These are phyloP conservation scores for Beauveria medogensis DNA, from an alignment of 2,329 filamentous ascomycete genomes.

Conservation along the genomic window DNA sequence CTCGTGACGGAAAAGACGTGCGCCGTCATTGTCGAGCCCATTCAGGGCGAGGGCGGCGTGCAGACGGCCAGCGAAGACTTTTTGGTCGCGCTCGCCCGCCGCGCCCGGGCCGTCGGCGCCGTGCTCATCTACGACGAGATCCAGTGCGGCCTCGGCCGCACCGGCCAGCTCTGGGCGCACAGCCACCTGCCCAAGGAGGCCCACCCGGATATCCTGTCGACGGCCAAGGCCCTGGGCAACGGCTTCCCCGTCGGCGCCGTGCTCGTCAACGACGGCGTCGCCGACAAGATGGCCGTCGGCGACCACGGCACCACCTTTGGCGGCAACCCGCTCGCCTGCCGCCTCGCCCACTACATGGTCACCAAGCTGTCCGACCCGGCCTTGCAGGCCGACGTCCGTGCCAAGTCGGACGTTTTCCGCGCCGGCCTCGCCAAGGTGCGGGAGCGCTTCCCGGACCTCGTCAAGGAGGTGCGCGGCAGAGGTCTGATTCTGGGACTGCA, in stretches of 20 bases:
- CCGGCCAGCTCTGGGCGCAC: constrained; percentile 88
- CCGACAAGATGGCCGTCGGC: constrained; percentile 43
- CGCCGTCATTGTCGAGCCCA: constrained; percentile 92
- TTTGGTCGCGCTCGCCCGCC: constrained; percentile 69
- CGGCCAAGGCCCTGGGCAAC: constrained; percentile 92
- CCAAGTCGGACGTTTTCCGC: constrained; percentile 51
- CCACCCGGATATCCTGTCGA: constrained; percentile 89
- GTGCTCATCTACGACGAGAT: constrained; percentile 95
- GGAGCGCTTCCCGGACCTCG: constrained; percentile 53
- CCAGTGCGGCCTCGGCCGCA: constrained; percentile 84
- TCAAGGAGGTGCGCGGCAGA: constrained; percentile 72
- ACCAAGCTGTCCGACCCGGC: constrained; percentile 61
- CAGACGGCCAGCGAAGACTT: constrained; percentile 78
- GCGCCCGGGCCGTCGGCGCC: constrained; percentile 80
- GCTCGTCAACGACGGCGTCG: constrained; percentile 32
- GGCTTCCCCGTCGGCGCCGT: constrained; percentile 87
- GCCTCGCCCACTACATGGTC: constrained; percentile 81
- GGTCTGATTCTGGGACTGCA: constrained; percentile 86
- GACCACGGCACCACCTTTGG: constrained; percentile 95
- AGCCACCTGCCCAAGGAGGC: constrained; percentile 63
- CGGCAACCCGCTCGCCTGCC: constrained; percentile 79
- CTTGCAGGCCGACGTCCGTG: constrained; percentile 60
- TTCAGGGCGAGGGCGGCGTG: constrained; percentile 94
- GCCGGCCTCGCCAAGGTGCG: constrained; percentile 40
- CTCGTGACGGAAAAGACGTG: constrained; percentile 81